Base-by-base conservation (phyloP, 2,329 filamentous ascomycete species). In the Leptographium procerum region DNA sequence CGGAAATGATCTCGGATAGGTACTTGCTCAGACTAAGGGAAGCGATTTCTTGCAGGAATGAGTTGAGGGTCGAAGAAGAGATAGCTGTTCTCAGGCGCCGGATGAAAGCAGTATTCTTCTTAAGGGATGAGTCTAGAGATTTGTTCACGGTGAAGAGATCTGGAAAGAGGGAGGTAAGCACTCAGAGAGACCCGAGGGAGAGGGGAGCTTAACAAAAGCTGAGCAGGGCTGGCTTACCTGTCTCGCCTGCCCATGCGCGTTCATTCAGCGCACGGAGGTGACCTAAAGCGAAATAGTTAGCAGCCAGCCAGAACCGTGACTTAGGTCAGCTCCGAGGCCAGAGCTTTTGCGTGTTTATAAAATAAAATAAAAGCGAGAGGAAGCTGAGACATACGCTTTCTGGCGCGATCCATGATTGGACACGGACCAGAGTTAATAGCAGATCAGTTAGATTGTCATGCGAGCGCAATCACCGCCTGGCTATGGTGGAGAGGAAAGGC, bases 101-200 rank as follows among this genome's bases (percentile, higher is more conserved):
- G 69, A 97, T 97, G 72, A 97, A 96, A 64, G 91, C 91, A 4
- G 92, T 97, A 68, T 97, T 97, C 78, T 96, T 97, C 76, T 96
- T 96, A 71, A 97, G 80, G 56, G 91, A 94, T 56, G 92, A 96
- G 72, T 97, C 92, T 68, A 97, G 86, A 33, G 88, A 87, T 68
- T 82, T 81, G 71, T 83, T 85, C 65, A 94, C 85, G 57, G 83
- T 74, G 68, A 95, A 90, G 62, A 95, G 75, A 76, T 89, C 91
- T 95, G 55, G 29, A 58, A 29, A 57, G n/a, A 24, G 48, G 56
- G 57, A 52, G 62, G 65, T 65, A 47, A 56, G 33, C 29, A 24
- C 19, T 4, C 13, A 14, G 26, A 33, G 10, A 29, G 26, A 9
- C 29, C 52, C 10, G 31, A 10, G 19, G 10, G 52, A 19, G 6